Evolutionary conservation across 495 filamentous ascomycete genomes (phyloP), one percentile per base, ranked within the genome.

Genomic region (Hypoxylon subgilvum): DNA sequence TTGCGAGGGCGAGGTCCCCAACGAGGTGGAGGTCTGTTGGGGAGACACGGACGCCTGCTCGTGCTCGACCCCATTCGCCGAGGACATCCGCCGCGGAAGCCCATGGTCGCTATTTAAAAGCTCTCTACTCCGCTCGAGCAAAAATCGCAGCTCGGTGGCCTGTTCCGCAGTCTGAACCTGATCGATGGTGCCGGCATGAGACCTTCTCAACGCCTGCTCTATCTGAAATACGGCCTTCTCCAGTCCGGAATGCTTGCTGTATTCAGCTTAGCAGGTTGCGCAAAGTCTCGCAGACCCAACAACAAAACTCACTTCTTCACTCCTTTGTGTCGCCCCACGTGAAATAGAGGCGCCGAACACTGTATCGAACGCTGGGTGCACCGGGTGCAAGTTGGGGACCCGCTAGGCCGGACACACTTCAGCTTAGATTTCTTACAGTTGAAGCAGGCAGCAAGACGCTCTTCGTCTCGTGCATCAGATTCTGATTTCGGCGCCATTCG

Each of bases 141-240:
- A 70, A 5, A 74, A 79, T 56, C 84, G 80, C 16, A 88, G 69
- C 43, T 81, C 78, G 5, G 75, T 72, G 13, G 86, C 78, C 30
- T 82, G 74, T 30, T 82, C 85, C 12, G 78, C 73, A 46, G 77
- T 79, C 57, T 84, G 79, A 16, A 76, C 71, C 13, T 76, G 73
- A 13, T 76, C 69, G 21, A 64, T 45, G 1, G 66, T 65, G 53
- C 79, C 76, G 7, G 76, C 68, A 42, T 76, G 82, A 0, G 82
- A 83, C n/a, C 82, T 79, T 61, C 85, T 83, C 38, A 90, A 80
- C 10, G 85, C 87, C 66, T 89, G 84, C 59, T 89, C 85, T 40
- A 90, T 86, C 63, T 88, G 86, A 63, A 86, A 82, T 19, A 90
- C 77, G 0, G 87, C 86, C 68, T 88, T 90, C 50, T 88, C 86